Evolutionary conservation across 495 filamentous ascomycete species (phyloP), one percentile per base, ranked within the genome.

Genomic region (Umbilicaria muhlenbergii): DNA sequence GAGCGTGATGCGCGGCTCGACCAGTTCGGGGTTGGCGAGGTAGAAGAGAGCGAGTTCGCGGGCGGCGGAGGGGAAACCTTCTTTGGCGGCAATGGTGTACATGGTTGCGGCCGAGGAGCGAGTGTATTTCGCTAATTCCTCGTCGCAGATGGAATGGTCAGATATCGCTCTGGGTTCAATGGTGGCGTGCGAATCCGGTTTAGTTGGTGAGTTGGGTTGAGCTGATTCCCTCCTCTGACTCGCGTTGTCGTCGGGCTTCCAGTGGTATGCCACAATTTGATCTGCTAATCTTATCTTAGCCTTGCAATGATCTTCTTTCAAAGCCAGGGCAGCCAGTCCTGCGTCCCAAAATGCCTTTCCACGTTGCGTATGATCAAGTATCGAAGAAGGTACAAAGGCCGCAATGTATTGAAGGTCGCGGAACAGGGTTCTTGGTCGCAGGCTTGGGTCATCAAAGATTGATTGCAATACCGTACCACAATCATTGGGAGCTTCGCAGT

Each of bases 321-420:
- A 68, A 34, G 79, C 77, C 32, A 95, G 64, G 5, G 87, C 87
- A 11, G 91, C 91, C 13, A 94, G 70, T 2, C 82, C 84, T 33
- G 88, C 84, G 56, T 98, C 86, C 76, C 92, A 86, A 60, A 96
- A 98, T 0, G 91, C 86, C 49, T 89, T 94, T 32, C 86, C 89
- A 33, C 78, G 75, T 40, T 88, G 81, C 0, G 81, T 89, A 49
- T 83, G 82, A 64, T 91, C 87, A 11, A 98, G 70, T 7, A 83
- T 76, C 6, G 78, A 70, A 8, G 78, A 65, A 6, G 91, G 83
- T 18, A 95, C 81, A 54, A 98, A 94, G 0, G 91, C 79, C 3
- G 89, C 86, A 50, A 98, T 93, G 56, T 84, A 94, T 55, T 98
- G 91, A 8, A 98, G 64, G 56, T 98, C 91, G 21, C 91, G 83